Conservation (phyloP, 2,329 filamentous ascomycete species). For the Colletotrichum lupini region DNA sequence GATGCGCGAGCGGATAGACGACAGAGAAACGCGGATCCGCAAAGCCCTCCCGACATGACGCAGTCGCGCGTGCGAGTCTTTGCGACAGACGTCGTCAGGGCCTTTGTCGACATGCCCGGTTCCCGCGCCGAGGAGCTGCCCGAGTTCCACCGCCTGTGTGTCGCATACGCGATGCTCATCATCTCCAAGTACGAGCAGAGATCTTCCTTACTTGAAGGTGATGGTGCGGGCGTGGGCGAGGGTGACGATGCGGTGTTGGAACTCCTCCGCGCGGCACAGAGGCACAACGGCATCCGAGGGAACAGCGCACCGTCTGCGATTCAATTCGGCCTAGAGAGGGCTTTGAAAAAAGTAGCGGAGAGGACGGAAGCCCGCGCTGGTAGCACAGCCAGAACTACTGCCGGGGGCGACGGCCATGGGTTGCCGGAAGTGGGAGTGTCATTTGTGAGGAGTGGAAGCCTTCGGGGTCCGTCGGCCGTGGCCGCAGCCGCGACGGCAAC, state of each 20-base stretch:
- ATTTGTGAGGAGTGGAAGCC: not conserved
- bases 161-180: slow-evolving; percentile 34
- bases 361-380: slow-evolving; percentile 9
- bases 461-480: not conserved
- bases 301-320: slow-evolving; percentile 31
- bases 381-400: not conserved
- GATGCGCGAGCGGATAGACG: slow-evolving; percentile 2
- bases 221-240: not conserved
- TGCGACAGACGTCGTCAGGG: slow-evolving; percentile 27
- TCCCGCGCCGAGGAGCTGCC: slow-evolving; percentile 30
- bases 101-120: slow-evolving; percentile 32
- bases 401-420: not conserved
- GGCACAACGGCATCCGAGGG: slow-evolving; percentile 23
- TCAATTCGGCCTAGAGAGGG: slow-evolving; percentile 30
- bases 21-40: not conserved
- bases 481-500: not conserved
- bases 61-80: slow-evolving; percentile 26
- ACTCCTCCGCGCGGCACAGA: slow-evolving; percentile 24
- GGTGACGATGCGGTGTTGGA: slow-evolving; percentile 20
- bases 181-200: slow-evolving; percentile 31
- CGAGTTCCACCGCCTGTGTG: slow-evolving; percentile 31
- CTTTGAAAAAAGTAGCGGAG: slow-evolving; percentile 27
- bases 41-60: slow-evolving; percentile 6
- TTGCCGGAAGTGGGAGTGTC: not conserved
- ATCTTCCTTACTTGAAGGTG: not conserved